These are phyloP conservation scores for Phytophthora pseudosyringae DNA, from an alignment of 352 stramenopile species.

Conservation along the genomic window DNA sequence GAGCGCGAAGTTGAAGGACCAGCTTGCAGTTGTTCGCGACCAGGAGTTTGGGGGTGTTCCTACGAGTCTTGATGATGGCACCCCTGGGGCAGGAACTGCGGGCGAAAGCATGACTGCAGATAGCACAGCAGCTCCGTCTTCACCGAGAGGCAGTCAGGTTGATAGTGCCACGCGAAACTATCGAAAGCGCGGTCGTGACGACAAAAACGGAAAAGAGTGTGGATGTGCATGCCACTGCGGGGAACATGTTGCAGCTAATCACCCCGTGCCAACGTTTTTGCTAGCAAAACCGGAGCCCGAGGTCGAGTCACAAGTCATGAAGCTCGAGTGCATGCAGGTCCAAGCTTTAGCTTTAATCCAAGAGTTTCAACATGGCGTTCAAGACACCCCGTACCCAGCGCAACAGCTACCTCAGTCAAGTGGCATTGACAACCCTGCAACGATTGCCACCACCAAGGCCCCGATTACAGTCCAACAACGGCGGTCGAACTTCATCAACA, in stretches of 20 bases:
- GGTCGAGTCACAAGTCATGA: constrained; percentile 20
- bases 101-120: neutral
- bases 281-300: constrained; percentile 9
- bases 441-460: neutral
- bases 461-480: constrained; percentile 18
- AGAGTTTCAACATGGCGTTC: constrained; percentile 23
- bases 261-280: neutral
- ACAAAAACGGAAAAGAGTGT: constrained; percentile 5
- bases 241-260: neutral
- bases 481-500: constrained; percentile 18
- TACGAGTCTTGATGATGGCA: neutral
- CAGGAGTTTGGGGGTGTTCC: constrained; percentile 22
- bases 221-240: constrained; percentile 12
- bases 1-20: constrained; percentile 28
- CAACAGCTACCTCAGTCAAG: constrained; percentile 2
- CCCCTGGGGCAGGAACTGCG: neutral
- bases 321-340: constrained; percentile 24
- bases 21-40: constrained; percentile 22
- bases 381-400: constrained; percentile 14
- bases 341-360: constrained; percentile 26
- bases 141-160: neutral
- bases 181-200: constrained; percentile 13
- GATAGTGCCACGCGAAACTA: neutral
- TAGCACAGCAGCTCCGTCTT: neutral
- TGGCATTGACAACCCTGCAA: neutral